Conservation (phyloP, 768 basidiomycete species). For the Lactarius hengduanensis region DNA sequence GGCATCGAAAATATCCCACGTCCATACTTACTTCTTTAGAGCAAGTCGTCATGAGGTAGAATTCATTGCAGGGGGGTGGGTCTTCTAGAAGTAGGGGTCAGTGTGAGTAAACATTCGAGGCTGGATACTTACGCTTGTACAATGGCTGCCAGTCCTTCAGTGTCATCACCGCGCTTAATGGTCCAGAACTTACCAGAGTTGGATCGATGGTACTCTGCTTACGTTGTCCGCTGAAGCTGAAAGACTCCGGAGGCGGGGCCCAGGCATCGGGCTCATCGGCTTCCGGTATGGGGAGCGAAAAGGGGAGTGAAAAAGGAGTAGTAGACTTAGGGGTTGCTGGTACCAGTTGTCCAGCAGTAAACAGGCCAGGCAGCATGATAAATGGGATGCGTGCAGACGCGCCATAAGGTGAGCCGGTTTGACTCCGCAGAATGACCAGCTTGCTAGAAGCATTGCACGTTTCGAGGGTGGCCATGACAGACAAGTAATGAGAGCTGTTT, state of each 20-base stretch:
- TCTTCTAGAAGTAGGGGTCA: slow-evolving; percentile 49
- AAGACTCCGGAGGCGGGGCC: no score
- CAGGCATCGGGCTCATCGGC: slow-evolving; percentile 5
- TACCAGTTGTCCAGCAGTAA: slow-evolving; percentile 30
- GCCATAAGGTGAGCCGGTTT: slow-evolving; percentile 43
- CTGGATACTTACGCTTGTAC: slow-evolving; percentile 21
- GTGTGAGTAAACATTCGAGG: slow-evolving; percentile 15
- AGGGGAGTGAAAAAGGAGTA: slow-evolving; percentile 10
- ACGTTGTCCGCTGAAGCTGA: background rate
- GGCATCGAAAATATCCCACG: background rate
- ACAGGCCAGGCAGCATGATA: slow-evolving; percentile 52
- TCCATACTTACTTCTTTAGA: slow-evolving; percentile 56
- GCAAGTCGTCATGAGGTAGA: slow-evolving; percentile 74
- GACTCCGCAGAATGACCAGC: slow-evolving; percentile 58
- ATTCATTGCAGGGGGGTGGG: slow-evolving; percentile 84
- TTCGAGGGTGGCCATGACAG: slow-evolving; percentile 56
- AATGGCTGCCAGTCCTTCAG: slow-evolving; percentile 20
- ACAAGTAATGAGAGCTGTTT: slow-evolving; percentile 49
- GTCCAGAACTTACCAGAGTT: slow-evolving; percentile 38
- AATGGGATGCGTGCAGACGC: slow-evolving; percentile 50
- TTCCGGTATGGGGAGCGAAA: slow-evolving; percentile 14
- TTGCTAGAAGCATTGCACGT: slow-evolving; percentile 64
- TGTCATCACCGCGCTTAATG: background rate
- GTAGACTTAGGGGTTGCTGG: background rate
- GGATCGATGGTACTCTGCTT: slow-evolving; percentile 32